Evolutionary conservation across 495 filamentous ascomycete genomes (phyloP), one percentile per base, ranked within the genome.

Genomic region (Hypoxylon perforatum): DNA sequence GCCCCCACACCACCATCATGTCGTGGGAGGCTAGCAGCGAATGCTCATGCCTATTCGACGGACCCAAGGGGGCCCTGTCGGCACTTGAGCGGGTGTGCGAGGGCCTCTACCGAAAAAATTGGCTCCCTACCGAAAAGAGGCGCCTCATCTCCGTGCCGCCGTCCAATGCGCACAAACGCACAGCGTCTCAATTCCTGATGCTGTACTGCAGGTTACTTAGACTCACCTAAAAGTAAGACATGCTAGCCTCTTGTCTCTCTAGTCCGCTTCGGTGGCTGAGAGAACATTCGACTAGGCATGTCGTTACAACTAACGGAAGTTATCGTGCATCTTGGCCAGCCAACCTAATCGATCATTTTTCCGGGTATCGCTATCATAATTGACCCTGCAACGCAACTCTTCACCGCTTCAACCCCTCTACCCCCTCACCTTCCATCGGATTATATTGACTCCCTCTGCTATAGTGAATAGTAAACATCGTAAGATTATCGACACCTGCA

Each of bases 41-140:
- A 41, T 57, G 60, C 50, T 36, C 50, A 64, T 47, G 49, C 47
- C 48, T 23, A 68, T 58, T 68, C 19, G 45, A 51, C 8, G 19
- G n/a, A n/a, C n/a, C n/a, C n/a, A n/a, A n/a, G n/a, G n/a, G n/a
- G 57, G 65, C 45, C 54, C 60, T 69, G 55, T 61, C 66, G 66
- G 66, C 66, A 69, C 61, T 69, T 69, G 60, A 54, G 57, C 61
- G 61, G 66, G 47, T 67, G 41, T 52, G 45, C 25, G 25, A 28
- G 25, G 25, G 3, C 25, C 7, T 28, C 3, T 28, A 3, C 25
- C 57, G n/a, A n/a, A n/a, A n/a, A n/a, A n/a, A n/a, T n/a, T n/a
- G 52, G 47, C 42, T 28, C 36, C 39, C 49, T 69, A 47, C 61
- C 55, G 60, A 63, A 17, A 63, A 52, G 36, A 25, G 15, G 23